phyloP scores from a whole-genome alignment of 805 yeast species.

The Kluyveromyces wickerhamii region DNA sequence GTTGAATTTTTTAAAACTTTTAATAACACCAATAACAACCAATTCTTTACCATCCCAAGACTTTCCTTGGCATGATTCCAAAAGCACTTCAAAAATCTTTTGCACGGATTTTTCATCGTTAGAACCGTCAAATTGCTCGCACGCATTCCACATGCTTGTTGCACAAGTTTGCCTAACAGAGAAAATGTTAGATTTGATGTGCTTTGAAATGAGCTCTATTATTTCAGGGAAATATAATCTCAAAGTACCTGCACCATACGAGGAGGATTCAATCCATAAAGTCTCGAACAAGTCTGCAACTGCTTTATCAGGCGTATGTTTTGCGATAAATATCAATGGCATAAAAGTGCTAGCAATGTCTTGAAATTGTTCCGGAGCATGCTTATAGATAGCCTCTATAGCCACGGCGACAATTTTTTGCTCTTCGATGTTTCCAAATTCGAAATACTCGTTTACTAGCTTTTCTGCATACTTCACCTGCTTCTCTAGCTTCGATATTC shows the following conservation, averaged over 20 bases:
- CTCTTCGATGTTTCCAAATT: slow-evolving; percentile 33
- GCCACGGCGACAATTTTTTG: slow-evolving; percentile 53
- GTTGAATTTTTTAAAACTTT: slow-evolving; percentile 42
- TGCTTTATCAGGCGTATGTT: slow-evolving; percentile 48
- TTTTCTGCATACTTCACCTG: slow-evolving; percentile 46
- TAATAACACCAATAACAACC: slow-evolving; percentile 61
- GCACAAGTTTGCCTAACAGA: slow-evolving; percentile 64
- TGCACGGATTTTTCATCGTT: slow-evolving; percentile 24
- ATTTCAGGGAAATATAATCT: slow-evolving; percentile 67
- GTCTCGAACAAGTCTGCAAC: slow-evolving; percentile 44
- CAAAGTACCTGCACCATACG: slow-evolving; percentile 65
- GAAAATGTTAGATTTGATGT: slow-evolving; percentile 54
- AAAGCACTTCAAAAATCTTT: slow-evolving; percentile 42
- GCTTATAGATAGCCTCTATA: slow-evolving; percentile 55
- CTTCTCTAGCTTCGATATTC: slow-evolving; percentile 46
- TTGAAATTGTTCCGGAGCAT: slow-evolving; percentile 61
- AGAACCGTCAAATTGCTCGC: slow-evolving; percentile 36
- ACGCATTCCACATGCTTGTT: slow-evolving; percentile 50
- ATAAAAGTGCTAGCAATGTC: slow-evolving; percentile 54
- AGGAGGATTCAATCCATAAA: slow-evolving; percentile 72
- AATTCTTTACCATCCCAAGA: slow-evolving; percentile 85
- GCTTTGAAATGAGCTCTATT: slow-evolving; percentile 37
- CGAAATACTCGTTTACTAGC: slow-evolving; percentile 52
- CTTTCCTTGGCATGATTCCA: slow-evolving; percentile 63
- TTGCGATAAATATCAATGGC: slow-evolving; percentile 75